These are phyloP conservation scores for Sugiyamaella valdiviana DNA, from an alignment of 805 yeast genomes.

Conservation along the genomic window DNA sequence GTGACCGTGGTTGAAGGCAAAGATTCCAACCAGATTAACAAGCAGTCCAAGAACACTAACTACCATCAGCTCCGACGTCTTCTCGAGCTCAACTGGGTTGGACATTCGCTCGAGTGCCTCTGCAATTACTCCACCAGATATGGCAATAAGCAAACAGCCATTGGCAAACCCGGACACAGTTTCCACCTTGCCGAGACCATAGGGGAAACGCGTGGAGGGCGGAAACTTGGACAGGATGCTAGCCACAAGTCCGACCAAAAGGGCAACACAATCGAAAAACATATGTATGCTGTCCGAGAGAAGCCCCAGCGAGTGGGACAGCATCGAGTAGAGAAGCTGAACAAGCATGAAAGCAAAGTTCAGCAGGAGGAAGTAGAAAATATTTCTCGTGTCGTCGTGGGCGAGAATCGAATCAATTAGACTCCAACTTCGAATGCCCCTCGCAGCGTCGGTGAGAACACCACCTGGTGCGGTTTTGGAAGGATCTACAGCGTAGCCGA, in stretches of 20 bases:
- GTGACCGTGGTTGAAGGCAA: constrained; percentile 88
- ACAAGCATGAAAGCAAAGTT: constrained; percentile 92
- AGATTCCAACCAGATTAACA: constrained; percentile 87
- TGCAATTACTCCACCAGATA: constrained; percentile 78
- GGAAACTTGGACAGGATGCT: constrained; percentile 57
- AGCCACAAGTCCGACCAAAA: constrained; percentile 84
- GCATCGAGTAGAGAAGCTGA: constrained; percentile 83
- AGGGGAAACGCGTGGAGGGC: constrained; percentile 69
- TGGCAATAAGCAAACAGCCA: constrained; percentile 81
- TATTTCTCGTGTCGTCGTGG: constrained; percentile 76
- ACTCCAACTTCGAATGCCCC: constrained; percentile 15
- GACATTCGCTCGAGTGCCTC: constrained; percentile 80
- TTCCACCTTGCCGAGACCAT: constrained; percentile 79
- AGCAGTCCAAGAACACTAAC: constrained; percentile 80
- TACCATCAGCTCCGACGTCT: constrained; percentile 74
- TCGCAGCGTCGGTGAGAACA: constrained; percentile 1
- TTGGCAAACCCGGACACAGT: constrained; percentile 94
- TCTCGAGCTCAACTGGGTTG: constrained; percentile 69
- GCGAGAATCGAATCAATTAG: constrained; percentile 35
- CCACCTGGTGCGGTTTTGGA: neutral
- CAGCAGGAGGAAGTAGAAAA: constrained; percentile 76
- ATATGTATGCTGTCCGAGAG: constrained; percentile 92
- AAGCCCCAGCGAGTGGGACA: constrained; percentile 87
- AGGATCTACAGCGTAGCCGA: neutral
- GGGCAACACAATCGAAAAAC: constrained; percentile 90